These are phyloP conservation scores for Solanum chmielewskii DNA, from an alignment of 257 asterid species.

Conservation along the genomic window DNA sequence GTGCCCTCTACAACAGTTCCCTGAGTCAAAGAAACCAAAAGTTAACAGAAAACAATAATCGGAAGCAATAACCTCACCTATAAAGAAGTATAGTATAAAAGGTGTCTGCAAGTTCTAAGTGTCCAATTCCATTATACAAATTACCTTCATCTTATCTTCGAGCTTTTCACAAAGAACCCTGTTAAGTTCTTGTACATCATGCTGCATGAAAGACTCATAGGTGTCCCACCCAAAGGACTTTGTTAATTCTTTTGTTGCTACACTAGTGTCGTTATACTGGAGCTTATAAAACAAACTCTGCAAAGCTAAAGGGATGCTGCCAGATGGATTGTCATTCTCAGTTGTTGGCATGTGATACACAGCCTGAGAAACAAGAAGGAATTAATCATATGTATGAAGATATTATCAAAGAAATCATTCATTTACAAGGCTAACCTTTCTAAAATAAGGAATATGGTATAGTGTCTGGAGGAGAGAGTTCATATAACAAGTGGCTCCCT, in stretches of 20 bases:
- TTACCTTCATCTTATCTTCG: constrained; percentile 87
- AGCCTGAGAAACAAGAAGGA: constrained; percentile 35
- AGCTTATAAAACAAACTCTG: constrained; percentile 83
- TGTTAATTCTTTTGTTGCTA: constrained; percentile 78
- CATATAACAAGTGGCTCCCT: constrained; percentile 13
- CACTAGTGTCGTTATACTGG: constrained; percentile 72
- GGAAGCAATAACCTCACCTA: not conserved
- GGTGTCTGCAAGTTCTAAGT: not conserved
- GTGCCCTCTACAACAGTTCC: constrained; percentile 88
- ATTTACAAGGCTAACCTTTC: constrained; percentile 2
- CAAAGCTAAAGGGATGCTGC: constrained; percentile 79
- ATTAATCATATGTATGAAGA: not conserved
- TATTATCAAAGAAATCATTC: not conserved
- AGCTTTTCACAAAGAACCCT: constrained; percentile 81
- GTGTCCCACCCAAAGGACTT: constrained; percentile 87
- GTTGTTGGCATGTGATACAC: constrained; percentile 91
- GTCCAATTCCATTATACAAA: not conserved
- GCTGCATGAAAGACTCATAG: constrained; percentile 80
- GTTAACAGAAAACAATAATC: not conserved
- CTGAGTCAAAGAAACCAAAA: constrained; percentile 17
- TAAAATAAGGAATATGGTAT: constrained; percentile 12
- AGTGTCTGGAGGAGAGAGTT: constrained; percentile 8
- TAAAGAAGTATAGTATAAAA: not conserved
- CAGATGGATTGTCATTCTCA: constrained; percentile 68
- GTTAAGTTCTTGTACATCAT: constrained; percentile 82